Conservation (phyloP, 176 grass and related monocot species). For the Rhynchospora breviuscula region DNA sequence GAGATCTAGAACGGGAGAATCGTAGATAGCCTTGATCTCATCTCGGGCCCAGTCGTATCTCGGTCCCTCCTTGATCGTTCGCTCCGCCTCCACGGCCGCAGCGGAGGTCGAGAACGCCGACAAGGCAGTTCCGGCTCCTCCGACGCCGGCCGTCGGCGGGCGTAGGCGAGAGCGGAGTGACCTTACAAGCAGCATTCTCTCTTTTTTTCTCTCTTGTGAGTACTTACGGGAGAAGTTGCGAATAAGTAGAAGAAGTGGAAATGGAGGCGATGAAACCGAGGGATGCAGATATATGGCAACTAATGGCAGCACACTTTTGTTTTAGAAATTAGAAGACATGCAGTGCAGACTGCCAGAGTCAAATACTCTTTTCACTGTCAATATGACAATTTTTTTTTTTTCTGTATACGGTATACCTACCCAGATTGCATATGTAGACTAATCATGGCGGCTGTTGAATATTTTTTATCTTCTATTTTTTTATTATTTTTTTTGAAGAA, state of each 20-base stretch:
- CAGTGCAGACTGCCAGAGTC: too few relatives aligned
- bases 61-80: constrained; percentile 56
- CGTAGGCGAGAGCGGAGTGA: constrained; percentile 44
- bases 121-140: not conserved
- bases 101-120: constrained; percentile 43
- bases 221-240: not conserved
- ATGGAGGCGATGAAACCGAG: constrained; percentile 42
- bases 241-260: not conserved
- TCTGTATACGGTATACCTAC: too few relatives aligned
- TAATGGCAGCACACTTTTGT: too few relatives aligned
- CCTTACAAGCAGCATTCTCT: constrained; percentile 57
- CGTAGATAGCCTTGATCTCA: constrained; percentile 86
- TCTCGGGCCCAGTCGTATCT: constrained; percentile 73
- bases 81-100: constrained; percentile 56
- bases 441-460: too few relatives aligned
- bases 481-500: too few relatives aligned
- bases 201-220: not conserved
- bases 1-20: constrained; percentile 86
- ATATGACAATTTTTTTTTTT: too few relatives aligned
- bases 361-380: too few relatives aligned
- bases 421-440: too few relatives aligned
- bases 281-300: not conserved
- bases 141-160: not conserved
- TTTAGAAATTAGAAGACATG: too few relatives aligned
- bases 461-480: too few relatives aligned